Conservation (phyloP, 2,329 filamentous ascomycete genomes). For the Stagonosporopsis vannaccii region DNA sequence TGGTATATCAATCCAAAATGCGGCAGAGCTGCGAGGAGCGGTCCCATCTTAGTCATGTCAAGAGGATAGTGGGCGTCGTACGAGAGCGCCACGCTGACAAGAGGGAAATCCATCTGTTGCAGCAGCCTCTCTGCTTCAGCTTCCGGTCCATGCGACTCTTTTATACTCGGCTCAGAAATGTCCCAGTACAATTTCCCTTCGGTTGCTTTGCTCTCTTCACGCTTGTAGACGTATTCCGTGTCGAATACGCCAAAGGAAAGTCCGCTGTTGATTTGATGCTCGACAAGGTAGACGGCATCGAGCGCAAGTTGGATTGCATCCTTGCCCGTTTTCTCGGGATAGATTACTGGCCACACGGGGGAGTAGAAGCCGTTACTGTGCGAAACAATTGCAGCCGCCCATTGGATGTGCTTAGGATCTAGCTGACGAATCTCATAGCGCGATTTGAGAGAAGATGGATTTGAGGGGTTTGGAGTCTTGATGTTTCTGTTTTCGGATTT, state of each 20-base stretch:
- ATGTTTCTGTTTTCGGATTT: constrained; percentile 25
- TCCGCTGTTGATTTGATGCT: constrained; percentile 45
- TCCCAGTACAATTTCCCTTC: constrained; percentile 42
- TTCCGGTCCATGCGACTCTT: constrained; percentile 24
- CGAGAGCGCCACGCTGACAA: constrained; percentile 48
- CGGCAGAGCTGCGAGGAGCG: constrained; percentile 32
- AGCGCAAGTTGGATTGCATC: constrained; percentile 18
- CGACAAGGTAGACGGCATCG: constrained; percentile 36
- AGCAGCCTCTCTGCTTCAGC: constrained; percentile 34
- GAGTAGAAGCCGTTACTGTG: constrained; percentile 45
- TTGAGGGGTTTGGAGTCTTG: constrained; percentile 30
- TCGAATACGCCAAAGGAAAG: constrained; percentile 51
- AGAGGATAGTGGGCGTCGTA: constrained; percentile 43
- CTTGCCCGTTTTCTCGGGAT: constrained; percentile 31
- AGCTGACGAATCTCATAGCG: constrained; percentile 45
- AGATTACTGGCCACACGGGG: constrained; percentile 36
- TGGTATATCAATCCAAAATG: constrained; percentile 35
- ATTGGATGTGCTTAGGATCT: constrained; percentile 32
- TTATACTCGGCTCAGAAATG: constrained; percentile 17
- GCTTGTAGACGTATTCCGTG: constrained; percentile 48
- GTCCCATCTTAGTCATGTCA: constrained; percentile 32
- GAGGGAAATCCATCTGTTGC: constrained; percentile 50
- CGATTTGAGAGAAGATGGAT: constrained; percentile 35
- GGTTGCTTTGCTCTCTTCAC: constrained; percentile 33
- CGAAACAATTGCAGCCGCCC: constrained; percentile 40